Base-by-base conservation (phyloP, 441 rosid genomes). In the Gossypium gossypioides region DNA sequence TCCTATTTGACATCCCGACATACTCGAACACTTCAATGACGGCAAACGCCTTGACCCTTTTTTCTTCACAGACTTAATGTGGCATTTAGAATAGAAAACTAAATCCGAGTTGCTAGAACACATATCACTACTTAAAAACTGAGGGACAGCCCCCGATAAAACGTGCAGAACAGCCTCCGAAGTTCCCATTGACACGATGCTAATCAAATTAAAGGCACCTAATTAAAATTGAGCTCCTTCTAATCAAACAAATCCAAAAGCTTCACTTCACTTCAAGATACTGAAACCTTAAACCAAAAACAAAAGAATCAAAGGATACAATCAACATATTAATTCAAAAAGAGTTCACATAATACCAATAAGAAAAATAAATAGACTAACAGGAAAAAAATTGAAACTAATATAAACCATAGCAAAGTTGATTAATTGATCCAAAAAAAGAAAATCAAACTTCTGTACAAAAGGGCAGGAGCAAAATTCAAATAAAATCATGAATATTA, bases 81-180 rank as follows among this genome's bases (percentile, higher is more conserved):
- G 66, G 32, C 76, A 71, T 51, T 15, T 76, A 16, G 79, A 81
- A 59, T 77, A 71, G 73, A 50, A 78, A 40, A 63, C 27, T 16
- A 59, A 72, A 75, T 74, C 79, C 32, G 50, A 71, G 74, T 63
- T 48, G 76, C 75, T 57, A 58, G 64, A 68, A 73, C 68, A 73
- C 18, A 48, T 66, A 68, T 83, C 80, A 72, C 78, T 73, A 67
- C 79, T 64, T 32, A 74, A 79, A 76, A 76, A 51, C 73, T 18
- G 72, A 62, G 82, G 83, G 29, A 57, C 82, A 77, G 80, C 70
- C 77, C 86, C 79, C 10, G 82, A 77, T 9, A 84, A 76, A 69
- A 84, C 81, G 68, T 85, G 89, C 60, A 83, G 78, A 71, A 80
- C 86, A 71, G 79, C 85, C 78, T 84, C 84, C 13, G 71, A 72